Base-by-base conservation (phyloP, 352 stramenopile genomes). In the Pythium angustatum region DNA sequence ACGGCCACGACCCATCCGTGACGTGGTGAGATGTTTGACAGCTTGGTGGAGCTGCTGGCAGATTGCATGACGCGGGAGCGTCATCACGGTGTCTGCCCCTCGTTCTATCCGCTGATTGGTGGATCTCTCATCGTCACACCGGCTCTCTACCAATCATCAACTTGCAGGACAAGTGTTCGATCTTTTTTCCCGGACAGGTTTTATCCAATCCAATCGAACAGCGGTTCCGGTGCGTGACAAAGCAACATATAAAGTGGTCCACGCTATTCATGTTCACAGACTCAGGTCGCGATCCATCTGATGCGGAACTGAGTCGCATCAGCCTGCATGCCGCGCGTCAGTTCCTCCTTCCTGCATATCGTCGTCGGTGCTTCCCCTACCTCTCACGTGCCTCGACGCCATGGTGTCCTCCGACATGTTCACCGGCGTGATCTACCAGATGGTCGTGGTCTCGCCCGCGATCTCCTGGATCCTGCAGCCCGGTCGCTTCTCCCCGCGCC, bases 401-500 rank as follows among this genome's bases (percentile, higher is more conserved):
- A 65, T 65, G 64, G 47, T 72, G 22, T 68, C 70, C 45, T 72
- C 71, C 71, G 84, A 90, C 67, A 87, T 77, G 62, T 87, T 88
- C 72, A 73, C 77, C 62, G 75, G 76, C 61, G 68, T 92, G 34
- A 65, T 91, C 15, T 81, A 88, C 69, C 82, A 94, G 73, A 78
- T 88, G 68, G 81, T 87, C 60, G 69, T 92, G 62, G 75, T 94
- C 58, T 90, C 85, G 54, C 96, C 96, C 12, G 87, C 83, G 38
- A 96, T 96, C 45, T 96, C 92, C 45, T 99, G 96, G 96, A 98
- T 99, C 71, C 83, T 99, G 48, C 81, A 90, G 33, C 95, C 96
- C 6, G 95, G 95, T 3, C 81, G 96, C 66, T 99, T 98, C 77
- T 87, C 96, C 58, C 93, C 88, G 51, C 88, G 89, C 58, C 90